Evolutionary conservation across 768 basidiomycete genomes (phyloP).

Genomic region (Atractiella rhizophila): DNA sequence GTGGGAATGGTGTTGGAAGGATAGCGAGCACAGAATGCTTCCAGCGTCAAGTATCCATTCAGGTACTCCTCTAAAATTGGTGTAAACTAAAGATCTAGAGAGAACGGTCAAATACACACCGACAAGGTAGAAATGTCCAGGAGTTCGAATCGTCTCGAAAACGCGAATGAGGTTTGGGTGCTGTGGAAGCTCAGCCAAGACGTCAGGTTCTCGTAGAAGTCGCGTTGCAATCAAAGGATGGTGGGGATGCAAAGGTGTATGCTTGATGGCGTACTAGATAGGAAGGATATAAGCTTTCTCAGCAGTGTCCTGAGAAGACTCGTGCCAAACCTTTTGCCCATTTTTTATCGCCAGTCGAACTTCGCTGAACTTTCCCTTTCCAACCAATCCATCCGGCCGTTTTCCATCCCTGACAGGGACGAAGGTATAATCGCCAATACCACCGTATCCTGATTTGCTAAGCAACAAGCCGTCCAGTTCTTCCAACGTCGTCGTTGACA

Average conservation of each 20-base stretch:
- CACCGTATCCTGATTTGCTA: too few relatives aligned
- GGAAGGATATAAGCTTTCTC: neutral
- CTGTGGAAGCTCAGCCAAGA: conserved; percentile 24
- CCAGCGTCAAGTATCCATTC: conserved; percentile 19
- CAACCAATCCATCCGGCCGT: conserved; percentile 20
- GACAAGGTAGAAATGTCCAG: conserved; percentile 26
- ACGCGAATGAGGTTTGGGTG: conserved; percentile 26
- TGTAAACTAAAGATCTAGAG: neutral
- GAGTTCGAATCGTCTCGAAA: conserved; percentile 23
- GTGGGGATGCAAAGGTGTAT: conserved; percentile 25
- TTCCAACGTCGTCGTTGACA: too few relatives aligned
- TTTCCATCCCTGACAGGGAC: conserved; percentile 3
- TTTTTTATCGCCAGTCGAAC: conserved; percentile 23
- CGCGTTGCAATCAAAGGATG: conserved; percentile 26
- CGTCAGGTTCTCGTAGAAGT: conserved; percentile 24
- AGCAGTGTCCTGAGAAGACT: conserved; percentile 5
- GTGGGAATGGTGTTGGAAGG: conserved; percentile 4
- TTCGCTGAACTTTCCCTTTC: conserved; percentile 25
- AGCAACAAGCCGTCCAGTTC: too few relatives aligned
- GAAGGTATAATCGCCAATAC: conserved; percentile 10
- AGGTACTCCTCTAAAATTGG: conserved; percentile 12
- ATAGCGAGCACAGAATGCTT: conserved; percentile 17
- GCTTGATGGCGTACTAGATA: conserved; percentile 24
- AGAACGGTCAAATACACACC: conserved; percentile 14
- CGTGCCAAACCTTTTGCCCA: conserved; percentile 19